These are phyloP conservation scores for Camellia lanceoleosa DNA, from an alignment of 148 eudicot genomes.

Conservation along the genomic window DNA sequence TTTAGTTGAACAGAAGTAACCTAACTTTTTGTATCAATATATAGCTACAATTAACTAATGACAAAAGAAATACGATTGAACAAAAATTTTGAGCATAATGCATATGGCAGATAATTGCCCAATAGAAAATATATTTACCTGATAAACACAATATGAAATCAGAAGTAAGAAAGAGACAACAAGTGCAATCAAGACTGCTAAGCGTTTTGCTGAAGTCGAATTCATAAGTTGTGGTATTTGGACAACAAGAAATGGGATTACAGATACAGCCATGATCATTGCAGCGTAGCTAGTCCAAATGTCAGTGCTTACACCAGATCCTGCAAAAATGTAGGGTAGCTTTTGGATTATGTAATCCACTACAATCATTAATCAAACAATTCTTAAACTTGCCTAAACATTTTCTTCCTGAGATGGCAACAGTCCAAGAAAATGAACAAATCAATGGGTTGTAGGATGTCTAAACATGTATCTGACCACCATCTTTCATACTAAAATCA, in stretches of 20 bases:
- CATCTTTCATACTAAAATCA: neutral
- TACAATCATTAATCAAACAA: neutral
- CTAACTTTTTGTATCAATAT: neutral
- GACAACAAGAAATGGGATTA: conserved; percentile 69
- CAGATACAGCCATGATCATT: conserved; percentile 72
- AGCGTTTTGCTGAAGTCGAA: conserved; percentile 58
- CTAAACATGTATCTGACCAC: neutral
- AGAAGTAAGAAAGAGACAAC: conserved; percentile 51
- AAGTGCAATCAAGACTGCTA: conserved; percentile 57
- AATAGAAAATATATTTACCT: conserved; percentile 40
- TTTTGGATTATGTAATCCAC: conserved; percentile 1
- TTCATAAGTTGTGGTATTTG: conserved; percentile 66
- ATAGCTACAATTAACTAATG: neutral
- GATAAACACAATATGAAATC: conserved; percentile 69
- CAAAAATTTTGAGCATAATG: neutral
- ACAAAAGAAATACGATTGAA: neutral
- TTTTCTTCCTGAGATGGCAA: neutral
- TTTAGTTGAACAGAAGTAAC: neutral
- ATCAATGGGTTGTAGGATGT: neutral
- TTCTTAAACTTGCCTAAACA: neutral
- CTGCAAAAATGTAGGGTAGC: conserved; percentile 30
- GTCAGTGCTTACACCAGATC: conserved; percentile 79
- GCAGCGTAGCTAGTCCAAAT: conserved; percentile 92
- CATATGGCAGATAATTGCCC: neutral
- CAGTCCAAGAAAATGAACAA: neutral